Percentiles rank a stretch among this genome's conserved stretches.
These are phyloP conservation scores for Xylaria flabelliformis DNA, from an alignment of 495 filamentous ascomycete species.

Conservation along the genomic window DNA sequence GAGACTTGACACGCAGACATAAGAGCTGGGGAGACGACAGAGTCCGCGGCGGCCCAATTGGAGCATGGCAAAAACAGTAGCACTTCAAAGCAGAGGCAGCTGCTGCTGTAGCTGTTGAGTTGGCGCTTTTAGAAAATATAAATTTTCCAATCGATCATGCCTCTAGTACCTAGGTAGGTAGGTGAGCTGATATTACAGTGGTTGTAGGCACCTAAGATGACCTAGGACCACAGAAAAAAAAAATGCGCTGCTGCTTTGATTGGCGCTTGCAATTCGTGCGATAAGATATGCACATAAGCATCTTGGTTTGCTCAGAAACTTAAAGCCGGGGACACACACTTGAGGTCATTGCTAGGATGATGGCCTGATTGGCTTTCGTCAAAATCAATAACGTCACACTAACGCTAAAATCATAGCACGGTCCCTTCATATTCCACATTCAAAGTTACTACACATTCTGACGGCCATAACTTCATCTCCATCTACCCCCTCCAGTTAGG, in stretches of 20 bases:
- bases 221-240: neutral
- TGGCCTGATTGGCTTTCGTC: neutral
- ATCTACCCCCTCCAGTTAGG: conserved; percentile 27
- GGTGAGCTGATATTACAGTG: neutral
- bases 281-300: conserved; percentile 16
- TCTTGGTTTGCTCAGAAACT: neutral
- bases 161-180: too few relatives aligned
- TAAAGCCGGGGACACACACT: neutral
- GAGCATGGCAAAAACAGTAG: conserved; percentile 40
- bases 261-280: neutral
- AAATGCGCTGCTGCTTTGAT: conserved; percentile 16
- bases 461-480: neutral
- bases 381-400: neutral
- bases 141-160: neutral
- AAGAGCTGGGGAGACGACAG: conserved; percentile 34
- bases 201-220: neutral
- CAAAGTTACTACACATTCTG: neutral
- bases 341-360: neutral
- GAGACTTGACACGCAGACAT: conserved; percentile 39
- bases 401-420: neutral
- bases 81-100: conserved; percentile 7
- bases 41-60: conserved; percentile 36
- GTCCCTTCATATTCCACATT: neutral
- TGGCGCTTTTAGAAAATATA: neutral
- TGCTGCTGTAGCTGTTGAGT: neutral